Evolutionary conservation across 169 alveolate species (phyloP).

Genomic region (Eimeria necatrix): DNA sequence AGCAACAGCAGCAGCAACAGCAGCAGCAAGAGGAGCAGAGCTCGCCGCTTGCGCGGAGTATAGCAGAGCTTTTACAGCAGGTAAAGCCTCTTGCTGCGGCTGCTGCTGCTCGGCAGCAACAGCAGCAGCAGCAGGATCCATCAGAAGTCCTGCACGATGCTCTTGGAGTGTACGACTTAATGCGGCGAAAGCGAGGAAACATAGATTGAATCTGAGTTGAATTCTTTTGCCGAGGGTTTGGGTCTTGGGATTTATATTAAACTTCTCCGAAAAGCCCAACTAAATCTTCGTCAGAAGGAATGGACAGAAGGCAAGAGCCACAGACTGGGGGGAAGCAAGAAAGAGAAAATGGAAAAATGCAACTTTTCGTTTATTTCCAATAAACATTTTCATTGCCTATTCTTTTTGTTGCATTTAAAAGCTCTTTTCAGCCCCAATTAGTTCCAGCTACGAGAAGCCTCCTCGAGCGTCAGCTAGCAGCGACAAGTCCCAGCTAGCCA

Average conservation of each 20-base stretch:
- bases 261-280: no score
- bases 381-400: no score
- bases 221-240: background rate
- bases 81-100: constrained; percentile 67
- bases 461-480: background rate
- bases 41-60: background rate
- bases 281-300: no score
- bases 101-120: constrained; percentile 69
- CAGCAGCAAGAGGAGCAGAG: constrained; percentile 22
- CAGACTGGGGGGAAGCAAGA: no score
- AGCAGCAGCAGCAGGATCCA: constrained; percentile 6
- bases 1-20: background rate
- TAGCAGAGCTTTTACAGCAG: background rate
- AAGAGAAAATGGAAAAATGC: no score
- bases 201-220: background rate
- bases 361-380: no score
- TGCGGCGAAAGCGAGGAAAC: constrained; percentile 28
- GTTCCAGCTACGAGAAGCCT: background rate
- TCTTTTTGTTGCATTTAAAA: no score
- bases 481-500: background rate
- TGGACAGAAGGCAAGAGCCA: no score
- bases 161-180: constrained; percentile 1
- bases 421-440: background rate
- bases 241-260: background rate
- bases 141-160: constrained; percentile 51